Base-by-base conservation (phyloP, 2,329 filamentous ascomycete species). In the Hymenoscyphus salicellus region DNA sequence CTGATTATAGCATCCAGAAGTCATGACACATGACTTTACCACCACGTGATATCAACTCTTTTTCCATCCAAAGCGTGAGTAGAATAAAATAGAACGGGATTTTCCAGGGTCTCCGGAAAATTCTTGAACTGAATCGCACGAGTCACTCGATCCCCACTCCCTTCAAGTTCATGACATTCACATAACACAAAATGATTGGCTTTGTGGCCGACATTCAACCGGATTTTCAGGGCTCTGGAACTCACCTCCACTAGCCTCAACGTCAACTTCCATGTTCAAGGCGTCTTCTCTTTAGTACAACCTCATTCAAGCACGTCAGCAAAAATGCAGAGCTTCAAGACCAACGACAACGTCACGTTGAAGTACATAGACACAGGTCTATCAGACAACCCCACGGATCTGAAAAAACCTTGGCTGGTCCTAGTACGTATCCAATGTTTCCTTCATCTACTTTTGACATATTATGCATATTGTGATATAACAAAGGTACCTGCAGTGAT, bases 361-460 rank as follows among this genome's bases (percentile, higher is more conserved):
- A 64, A 56, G 20, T 74, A 73, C 63, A 41, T 68, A n/a, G 72
- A 73, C 63, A 72, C 70, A 8, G 71, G 65, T 16, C 16, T 32
- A 23, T 49, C 7, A 36, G 41, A 32, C 20, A 52, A 60, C 17
- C 65, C 14, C 16, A 20, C n/a, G 16, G 62, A 33, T 43, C 46
- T 55, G 33, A 36, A 33, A 20, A 69, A 68, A 32, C 63, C 63
- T 16, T 66, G 58, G 52, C 65, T 74, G 58, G 64, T 74, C 28
- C 20, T 74, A 56, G 72, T 72, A 60, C 17, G 71, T 71, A 36
- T 4, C 16, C 61, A 58, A 49, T 30, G 28, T 10, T 60, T 28
- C 26, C 55, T 55, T 26, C 17, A 7, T 49, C 56, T 56, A 20
- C 26, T 38, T 36, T 56, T 11, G 30, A 28, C 52, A 55, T 56